Evolutionary conservation across 1,139 yeast genomes (phyloP), one percentile per base, ranked within the genome.

Genomic region (Wickerhamomyces sp.): DNA sequence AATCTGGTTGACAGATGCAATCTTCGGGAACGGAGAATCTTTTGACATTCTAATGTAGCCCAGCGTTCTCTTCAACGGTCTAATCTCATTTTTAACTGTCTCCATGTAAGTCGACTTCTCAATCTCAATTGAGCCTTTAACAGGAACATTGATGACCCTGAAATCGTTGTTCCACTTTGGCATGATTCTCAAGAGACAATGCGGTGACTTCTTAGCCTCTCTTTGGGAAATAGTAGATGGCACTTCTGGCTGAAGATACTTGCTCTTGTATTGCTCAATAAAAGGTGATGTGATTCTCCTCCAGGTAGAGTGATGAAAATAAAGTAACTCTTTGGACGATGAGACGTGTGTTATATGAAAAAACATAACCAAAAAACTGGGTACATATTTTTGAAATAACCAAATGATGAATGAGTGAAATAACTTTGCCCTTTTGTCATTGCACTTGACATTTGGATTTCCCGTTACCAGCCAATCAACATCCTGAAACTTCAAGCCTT

Each of bases 271-370:
- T 4, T 20, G 23, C 4, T 38, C 22, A 10, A 37, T 28, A 12
- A 38, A 46, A 2, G 41, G 41, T 13, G 49, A 46, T 1, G 76
- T 59, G 6, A 78, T 51, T 11, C 38, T 38, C 8, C 49, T 50
- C 96, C 96, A 89, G 1, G 62, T 56, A 19, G 60, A 64, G 34
- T 78, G 88, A 12, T 81, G 70, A 49, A 72, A 86, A 52, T 67
- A 86, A 2, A 67, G 43, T 0, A 71, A 42, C 6, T 60, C 52
- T 6, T 51, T 51, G 1, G 61, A 52, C 4, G 70, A 67, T 2
- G 78, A 65, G 1, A 70, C 55, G 35, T 78, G 81, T 0, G 91
- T 77, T 3, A 82, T 77, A 51, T 83, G 81, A 66, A 89, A 89
- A 49, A 74, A 76, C 0, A 70, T 57, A 0, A 64, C 56, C 1